phyloP scores from a whole-genome alignment of 495 filamentous ascomycete species.

The Tuber borchii region DNA sequence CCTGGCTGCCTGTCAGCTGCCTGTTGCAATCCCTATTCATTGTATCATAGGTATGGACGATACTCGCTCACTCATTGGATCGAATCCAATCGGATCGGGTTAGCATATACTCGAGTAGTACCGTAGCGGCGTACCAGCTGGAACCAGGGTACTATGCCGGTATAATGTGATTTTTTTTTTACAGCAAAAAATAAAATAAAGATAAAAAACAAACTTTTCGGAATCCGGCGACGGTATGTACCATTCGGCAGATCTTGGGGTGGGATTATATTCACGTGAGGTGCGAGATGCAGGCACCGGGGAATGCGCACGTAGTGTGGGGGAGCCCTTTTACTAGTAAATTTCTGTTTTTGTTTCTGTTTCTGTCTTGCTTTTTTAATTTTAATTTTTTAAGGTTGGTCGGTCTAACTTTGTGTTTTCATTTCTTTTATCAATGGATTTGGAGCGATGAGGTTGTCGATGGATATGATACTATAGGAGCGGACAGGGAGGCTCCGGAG shows the following conservation, averaged over 20 bases:
- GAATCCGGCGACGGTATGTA: not conserved
- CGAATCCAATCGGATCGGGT: not conserved
- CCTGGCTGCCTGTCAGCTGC: not conserved
- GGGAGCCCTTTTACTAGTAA: not conserved
- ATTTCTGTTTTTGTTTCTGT: not conserved
- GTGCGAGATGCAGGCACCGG: not conserved
- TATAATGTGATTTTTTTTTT: not conserved
- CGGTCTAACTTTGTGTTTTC: not conserved
- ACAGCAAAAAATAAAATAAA: not conserved
- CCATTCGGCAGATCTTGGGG: not conserved
- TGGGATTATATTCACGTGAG: constrained; percentile 2
- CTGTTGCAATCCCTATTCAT: not conserved
- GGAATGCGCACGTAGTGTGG: not conserved
- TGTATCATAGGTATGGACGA: not conserved
- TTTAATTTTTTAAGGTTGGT: not conserved
- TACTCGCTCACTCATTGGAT: not conserved
- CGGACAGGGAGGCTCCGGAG: not conserved
- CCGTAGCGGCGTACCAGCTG: not conserved
- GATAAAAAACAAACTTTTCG: not conserved
- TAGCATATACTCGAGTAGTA: not conserved
- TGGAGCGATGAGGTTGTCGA: not conserved
- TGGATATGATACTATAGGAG: not conserved
- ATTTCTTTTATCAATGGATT: not conserved
- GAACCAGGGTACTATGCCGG: not conserved
- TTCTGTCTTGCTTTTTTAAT: not conserved